A percentile compares a stretch with the other conserved stretches of the same genome.
Conservation (phyloP, 75 land plant genomes). For the Selaginella moellendorffii region DNA sequence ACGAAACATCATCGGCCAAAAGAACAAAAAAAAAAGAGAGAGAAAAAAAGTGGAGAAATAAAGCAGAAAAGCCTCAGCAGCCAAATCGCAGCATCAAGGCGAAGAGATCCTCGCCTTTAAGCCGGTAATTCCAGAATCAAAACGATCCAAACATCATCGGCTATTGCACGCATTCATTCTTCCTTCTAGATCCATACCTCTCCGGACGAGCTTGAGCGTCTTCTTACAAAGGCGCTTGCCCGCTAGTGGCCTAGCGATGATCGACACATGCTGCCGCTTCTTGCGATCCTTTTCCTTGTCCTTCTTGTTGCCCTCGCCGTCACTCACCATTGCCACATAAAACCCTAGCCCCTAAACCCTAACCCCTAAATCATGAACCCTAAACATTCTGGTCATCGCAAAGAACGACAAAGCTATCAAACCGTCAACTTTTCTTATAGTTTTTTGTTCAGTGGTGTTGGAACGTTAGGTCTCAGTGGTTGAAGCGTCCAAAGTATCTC, state of each 20-base stretch:
- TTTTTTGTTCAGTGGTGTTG: too few relatives aligned
- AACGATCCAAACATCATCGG: too few relatives aligned
- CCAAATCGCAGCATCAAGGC: neutral
- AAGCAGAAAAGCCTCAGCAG: neutral
- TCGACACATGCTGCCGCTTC: slow-evolving; percentile 45
- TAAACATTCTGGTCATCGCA: too few relatives aligned
- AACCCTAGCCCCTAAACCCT: neutral
- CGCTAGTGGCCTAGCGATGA: slow-evolving; percentile 84
- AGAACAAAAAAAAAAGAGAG: neutral
- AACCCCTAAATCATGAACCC: neutral
- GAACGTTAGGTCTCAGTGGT: too few relatives aligned
- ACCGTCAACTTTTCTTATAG: too few relatives aligned
- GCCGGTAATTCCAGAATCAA: neutral
- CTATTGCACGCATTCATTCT: neutral
- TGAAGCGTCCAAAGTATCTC: too few relatives aligned
- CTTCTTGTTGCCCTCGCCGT: slow-evolving; percentile 37
- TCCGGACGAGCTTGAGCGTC: slow-evolving; percentile 70
- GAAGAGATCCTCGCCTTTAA: too few relatives aligned
- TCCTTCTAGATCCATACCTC: slow-evolving; percentile 27
- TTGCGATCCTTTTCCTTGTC: slow-evolving; percentile 42
- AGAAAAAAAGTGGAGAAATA: neutral
- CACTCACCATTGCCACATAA: slow-evolving; percentile 20
- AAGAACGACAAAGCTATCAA: too few relatives aligned
- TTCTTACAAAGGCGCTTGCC: slow-evolving; percentile 87
- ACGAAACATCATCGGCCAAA: neutral